Evolutionary conservation across 2,329 filamentous ascomycete genomes (phyloP), one percentile per base, ranked within the genome.

Genomic region (Paraphoma chrysanthemicola): DNA sequence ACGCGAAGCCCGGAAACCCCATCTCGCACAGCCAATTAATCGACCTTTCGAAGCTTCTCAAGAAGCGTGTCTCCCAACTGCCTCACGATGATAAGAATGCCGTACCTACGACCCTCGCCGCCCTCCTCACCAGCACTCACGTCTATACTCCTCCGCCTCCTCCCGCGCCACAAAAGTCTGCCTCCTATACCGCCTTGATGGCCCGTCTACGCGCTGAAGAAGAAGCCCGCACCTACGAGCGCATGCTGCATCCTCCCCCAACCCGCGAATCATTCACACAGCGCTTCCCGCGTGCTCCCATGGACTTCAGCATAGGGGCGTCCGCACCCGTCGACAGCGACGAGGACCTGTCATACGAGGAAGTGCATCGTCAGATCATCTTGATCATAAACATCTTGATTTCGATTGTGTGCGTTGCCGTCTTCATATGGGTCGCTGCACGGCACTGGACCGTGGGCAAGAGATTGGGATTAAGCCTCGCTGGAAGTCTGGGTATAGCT

Each of bases 311-410:
- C 36, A 55, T 67, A 3, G 63, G 61, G 8, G 62, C 63, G 4
- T 56, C 60, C 10, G 49, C 60, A 5, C 84, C 86, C 61, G 79
- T 62, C 28, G 70, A 73, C 48, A 9, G 80, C 36, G 77, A 80
- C 9, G 90, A 92, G 59, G 88, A 89, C 1, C 79, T 90, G 2
- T 88, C 87, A 2, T 88, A 88, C 61, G 84, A 85, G 36, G 91
- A 95, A 57, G 82, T 95, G 1, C 90, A 94, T 72, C 84, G 90
- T n/a, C 92, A 95, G 69, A 79, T 95, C 54, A 88, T 90, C 42
- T 82, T 98, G 7, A 92, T 98, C 49, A 83, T 96, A 68, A 99
- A 98, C 75, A 92, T 98, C 48, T 79, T 97, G 39, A 83, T 97
- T 51, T 96, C 92, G 49, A 90, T 97, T 51, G 80, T 94, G 2